phyloP scores from a whole-genome alignment of 2,329 filamentous ascomycete species.

The Hymenoscyphus scutula region DNA sequence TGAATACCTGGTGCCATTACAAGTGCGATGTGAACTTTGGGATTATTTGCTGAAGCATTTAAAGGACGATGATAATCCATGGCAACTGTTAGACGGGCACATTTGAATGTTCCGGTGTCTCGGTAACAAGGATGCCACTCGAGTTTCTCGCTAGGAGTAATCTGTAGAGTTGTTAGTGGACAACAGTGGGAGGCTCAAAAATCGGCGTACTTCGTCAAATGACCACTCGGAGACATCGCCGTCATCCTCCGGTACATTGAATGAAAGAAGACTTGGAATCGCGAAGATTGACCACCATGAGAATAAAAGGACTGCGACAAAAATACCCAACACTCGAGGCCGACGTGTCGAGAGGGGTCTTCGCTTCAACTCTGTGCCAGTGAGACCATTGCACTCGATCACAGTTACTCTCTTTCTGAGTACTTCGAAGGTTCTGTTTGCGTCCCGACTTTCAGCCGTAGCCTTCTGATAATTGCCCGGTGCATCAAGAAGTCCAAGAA shows the following conservation, averaged over 20 bases:
- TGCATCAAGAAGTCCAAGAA: neutral
- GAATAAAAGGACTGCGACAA: neutral
- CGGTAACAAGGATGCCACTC: constrained; percentile 44
- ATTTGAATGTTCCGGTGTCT: constrained; percentile 33
- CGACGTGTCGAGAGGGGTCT: neutral
- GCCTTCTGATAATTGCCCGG: neutral
- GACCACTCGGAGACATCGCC: neutral
- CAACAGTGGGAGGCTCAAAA: neutral
- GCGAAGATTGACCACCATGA: constrained; percentile 5
- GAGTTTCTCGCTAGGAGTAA: constrained; percentile 45
- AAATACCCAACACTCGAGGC: neutral
- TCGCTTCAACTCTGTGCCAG: neutral
- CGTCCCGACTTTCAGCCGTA: neutral
- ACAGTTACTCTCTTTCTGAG: neutral
- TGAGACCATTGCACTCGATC: too few species aligned
- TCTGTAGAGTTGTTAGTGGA: constrained; percentile 32
- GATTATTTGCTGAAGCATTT: constrained; percentile 33
- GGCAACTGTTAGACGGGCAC: constrained; percentile 46
- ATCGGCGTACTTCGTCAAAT: constrained; percentile 3
- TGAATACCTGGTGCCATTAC: constrained; percentile 28
- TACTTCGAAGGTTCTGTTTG: neutral
- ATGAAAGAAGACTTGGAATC: constrained; percentile 1
- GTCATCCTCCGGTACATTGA: neutral
- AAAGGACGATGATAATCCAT: constrained; percentile 47
- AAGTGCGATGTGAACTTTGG: constrained; percentile 33